Evolutionary conservation across 768 basidiomycete species (phyloP), one percentile per base, ranked within the genome.

Genomic region (Rhizopogon rudus): DNA sequence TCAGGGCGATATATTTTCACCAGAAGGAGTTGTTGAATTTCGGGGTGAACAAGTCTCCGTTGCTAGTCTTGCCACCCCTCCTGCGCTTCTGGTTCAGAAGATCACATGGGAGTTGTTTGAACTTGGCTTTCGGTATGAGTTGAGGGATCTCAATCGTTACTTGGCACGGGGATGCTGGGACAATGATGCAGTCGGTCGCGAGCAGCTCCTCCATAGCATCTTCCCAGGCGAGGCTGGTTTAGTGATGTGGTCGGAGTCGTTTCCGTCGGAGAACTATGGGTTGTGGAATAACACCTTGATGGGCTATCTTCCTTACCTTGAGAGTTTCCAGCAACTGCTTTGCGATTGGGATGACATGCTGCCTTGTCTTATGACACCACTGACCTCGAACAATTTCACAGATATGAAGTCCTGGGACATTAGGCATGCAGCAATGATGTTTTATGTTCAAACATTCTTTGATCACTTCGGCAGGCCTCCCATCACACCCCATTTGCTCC

Each of bases 101-200:
- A 56, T 67, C 16, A 40, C 63, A 1, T 67, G 63, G 66, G 59
- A 65, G 33, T 28, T 66, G 0, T 53, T 56, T 6, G 58, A 67
- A 39, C 52, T 60, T 6, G 60, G 62, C 28, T 67, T 67, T 37
- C 5, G 29, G 2, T 61, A 60, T 28, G 60, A 67, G 33, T 53
- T 66, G 2, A 14, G 51, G 22, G 57, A 58, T 2, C 57, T 67
- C 0, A 60, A 66, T 25, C 14, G 12, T 6, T 14, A 43, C 43
- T 45, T 45, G 44, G 44, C 44, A 12, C 22, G 8, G 44, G 16
- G 5, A 45, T 0, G 2, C 5, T 45, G 44, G 44, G n/a, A 1
- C 0, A 3, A 29, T 29, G 28, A 45, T 45, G 1, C 28, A 1
- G 22, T 40, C 6, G 50, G 43, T 31, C n/a, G 4, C 1, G 6